Conservation (phyloP, 2,329 filamentous ascomycete species). For the Colletotrichum tanaceti region DNA sequence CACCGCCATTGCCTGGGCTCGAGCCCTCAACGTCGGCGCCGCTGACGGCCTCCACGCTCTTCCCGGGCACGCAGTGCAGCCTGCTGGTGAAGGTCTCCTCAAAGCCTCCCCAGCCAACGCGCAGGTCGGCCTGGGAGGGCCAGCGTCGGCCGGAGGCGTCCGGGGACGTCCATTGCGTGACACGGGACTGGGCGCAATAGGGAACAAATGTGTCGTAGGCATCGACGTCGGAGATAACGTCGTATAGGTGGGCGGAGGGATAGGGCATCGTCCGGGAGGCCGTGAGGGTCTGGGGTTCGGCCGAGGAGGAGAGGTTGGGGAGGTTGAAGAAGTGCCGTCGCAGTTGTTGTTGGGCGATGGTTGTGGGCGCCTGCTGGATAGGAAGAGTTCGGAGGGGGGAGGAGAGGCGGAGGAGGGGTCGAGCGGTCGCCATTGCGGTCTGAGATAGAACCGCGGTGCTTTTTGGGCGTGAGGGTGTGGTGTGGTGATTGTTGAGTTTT, state of each 20-base stretch:
- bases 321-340: slow-evolving; percentile 41
- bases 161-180: slow-evolving; percentile 77
- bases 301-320: slow-evolving; percentile 45
- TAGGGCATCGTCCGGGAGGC: slow-evolving; percentile 84
- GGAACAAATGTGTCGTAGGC: slow-evolving; percentile 90
- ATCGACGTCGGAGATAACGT: slow-evolving; percentile 87
- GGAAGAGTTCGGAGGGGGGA: slow-evolving; percentile 8
- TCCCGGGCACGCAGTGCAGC: slow-evolving; percentile 79
- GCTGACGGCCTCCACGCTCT: slow-evolving; percentile 81
- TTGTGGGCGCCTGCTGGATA: neutral
- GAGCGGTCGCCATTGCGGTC: slow-evolving; percentile 19
- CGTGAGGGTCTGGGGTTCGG: slow-evolving; percentile 69
- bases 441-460: neutral
- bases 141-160: slow-evolving; percentile 63
- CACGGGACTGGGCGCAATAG: slow-evolving; percentile 82
- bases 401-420: slow-evolving; percentile 25
- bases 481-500: neutral
- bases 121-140: slow-evolving; percentile 82
- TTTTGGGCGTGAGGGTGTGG: neutral
- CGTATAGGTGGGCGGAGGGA: slow-evolving; percentile 76
- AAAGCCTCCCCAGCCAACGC: slow-evolving; percentile 85
- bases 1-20: slow-evolving; percentile 30
- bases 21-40: slow-evolving; percentile 63
- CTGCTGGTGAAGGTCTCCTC: slow-evolving; percentile 85
- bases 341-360: neutral